Evolutionary conservation across 257 asterid genomes (phyloP).

Genomic region (Ilex aquifolium): DNA sequence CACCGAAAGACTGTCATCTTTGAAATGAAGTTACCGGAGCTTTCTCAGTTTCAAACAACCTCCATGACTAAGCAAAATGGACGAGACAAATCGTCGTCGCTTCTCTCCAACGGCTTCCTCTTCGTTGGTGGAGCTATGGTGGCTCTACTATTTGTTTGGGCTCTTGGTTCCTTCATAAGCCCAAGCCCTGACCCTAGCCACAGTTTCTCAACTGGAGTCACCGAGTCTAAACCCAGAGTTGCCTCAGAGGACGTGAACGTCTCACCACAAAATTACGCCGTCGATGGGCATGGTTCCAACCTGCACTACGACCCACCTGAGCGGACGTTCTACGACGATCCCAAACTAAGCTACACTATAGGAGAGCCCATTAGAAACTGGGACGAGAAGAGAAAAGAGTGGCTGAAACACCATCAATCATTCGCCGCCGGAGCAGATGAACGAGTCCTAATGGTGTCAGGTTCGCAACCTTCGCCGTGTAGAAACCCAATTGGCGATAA

Average conservation of each 20-base stretch:
- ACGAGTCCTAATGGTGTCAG: slow-evolving; percentile 75
- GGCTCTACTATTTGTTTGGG: slow-evolving; percentile 45
- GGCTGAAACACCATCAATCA: slow-evolving; percentile 76
- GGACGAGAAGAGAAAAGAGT: slow-evolving; percentile 64
- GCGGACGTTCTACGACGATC: slow-evolving; percentile 71
- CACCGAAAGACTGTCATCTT: not conserved
- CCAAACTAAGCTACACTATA: slow-evolving; percentile 50
- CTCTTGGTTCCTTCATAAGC: slow-evolving; percentile 43
- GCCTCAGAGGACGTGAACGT: not conserved
- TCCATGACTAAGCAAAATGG: slow-evolving; percentile 34
- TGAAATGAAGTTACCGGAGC: slow-evolving; percentile 39
- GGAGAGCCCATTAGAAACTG: slow-evolving; percentile 55
- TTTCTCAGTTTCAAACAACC: slow-evolving; percentile 22
- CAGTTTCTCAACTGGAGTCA: slow-evolving; percentile 16
- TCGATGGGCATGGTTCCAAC: slow-evolving; percentile 10
- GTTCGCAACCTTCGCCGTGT: slow-evolving; percentile 81
- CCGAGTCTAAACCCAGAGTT: slow-evolving; percentile 12
- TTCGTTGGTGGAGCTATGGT: slow-evolving; percentile 43
- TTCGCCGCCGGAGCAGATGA: slow-evolving; percentile 41
- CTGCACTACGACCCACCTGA: slow-evolving; percentile 49
- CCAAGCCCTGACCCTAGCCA: slow-evolving; percentile 20
- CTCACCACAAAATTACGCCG: slow-evolving; percentile 8
- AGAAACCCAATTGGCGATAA: slow-evolving; percentile 85
- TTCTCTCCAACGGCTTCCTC: slow-evolving; percentile 10
- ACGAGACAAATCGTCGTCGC: slow-evolving; percentile 36